These are phyloP conservation scores for Agarophyton chilense DNA, from an alignment of 23 red algal genomes.

Conservation along the genomic window DNA sequence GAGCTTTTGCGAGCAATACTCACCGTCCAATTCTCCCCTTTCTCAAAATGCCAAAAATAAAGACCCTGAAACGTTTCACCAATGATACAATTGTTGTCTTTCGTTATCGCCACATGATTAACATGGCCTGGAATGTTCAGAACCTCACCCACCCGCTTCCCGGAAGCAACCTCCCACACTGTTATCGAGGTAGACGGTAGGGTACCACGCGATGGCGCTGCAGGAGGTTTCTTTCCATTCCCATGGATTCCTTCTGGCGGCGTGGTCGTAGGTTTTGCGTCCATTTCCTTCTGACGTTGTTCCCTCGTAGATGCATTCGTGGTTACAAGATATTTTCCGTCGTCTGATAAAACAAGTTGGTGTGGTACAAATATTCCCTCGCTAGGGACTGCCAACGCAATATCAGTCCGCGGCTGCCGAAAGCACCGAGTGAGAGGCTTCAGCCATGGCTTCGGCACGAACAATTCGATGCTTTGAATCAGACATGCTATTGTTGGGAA, in stretches of 20 bases:
- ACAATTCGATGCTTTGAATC: conserved; percentile 48
- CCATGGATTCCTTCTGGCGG: neutral
- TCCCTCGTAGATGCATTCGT: conserved; percentile 8
- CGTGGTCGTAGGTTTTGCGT: neutral
- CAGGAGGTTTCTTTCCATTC: neutral
- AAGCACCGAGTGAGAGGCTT: conserved; percentile 53
- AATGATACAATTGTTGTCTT: conserved; percentile 34
- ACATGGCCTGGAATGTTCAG: neutral
- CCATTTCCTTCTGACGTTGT: neutral
- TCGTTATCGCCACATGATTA: conserved; percentile 20
- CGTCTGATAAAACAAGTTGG: conserved; percentile 46
- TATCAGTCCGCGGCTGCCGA: conserved; percentile 47
- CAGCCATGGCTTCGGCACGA: conserved; percentile 50
- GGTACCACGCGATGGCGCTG: neutral
- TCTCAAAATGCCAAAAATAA: conserved; percentile 57
- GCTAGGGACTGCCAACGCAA: conserved; percentile 46
- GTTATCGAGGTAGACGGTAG: neutral
- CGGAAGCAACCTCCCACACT: conserved; percentile 23
- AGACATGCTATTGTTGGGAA: conserved; percentile 35
- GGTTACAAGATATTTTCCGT: conserved; percentile 45
- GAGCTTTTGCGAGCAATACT: neutral
- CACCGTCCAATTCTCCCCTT: neutral
- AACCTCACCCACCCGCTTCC: conserved; percentile 20
- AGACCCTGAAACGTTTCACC: conserved; percentile 34
- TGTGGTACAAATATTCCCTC: conserved; percentile 39